Percentiles rank a stretch among this genome's conserved stretches.
Conservation (phyloP, 2,329 filamentous ascomycete genomes). For the Rasamsonia emersonii region DNA sequence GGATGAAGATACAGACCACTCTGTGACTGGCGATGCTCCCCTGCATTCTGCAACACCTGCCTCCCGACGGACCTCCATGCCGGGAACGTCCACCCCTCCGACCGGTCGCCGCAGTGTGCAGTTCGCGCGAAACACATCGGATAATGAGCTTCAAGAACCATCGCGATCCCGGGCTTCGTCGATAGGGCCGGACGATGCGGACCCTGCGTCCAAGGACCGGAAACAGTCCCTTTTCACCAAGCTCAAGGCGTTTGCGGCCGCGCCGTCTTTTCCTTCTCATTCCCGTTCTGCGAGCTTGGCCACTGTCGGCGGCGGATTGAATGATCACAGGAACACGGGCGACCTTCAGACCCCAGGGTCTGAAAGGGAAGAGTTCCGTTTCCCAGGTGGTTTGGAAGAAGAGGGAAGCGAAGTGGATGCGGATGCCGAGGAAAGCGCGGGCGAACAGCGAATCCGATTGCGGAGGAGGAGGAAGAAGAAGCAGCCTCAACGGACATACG, state of each 20-base stretch:
- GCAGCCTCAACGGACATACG: constrained; percentile 52
- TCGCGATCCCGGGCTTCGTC: constrained; percentile 56
- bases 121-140: constrained; percentile 54
- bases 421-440: constrained; percentile 78
- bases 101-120: constrained; percentile 61
- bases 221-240: constrained; percentile 65
- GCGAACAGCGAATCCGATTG: constrained; percentile 54
- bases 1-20: constrained; percentile 1
- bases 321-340: constrained; percentile 29
- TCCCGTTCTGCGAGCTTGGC: constrained; percentile 41
- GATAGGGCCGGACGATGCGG: constrained; percentile 53
- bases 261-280: constrained; percentile 42
- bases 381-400: constrained; percentile 48
- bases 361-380: constrained; percentile 42
- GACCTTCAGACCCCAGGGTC: constrained; percentile 38
- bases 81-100: constrained; percentile 23
- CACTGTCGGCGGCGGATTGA: constrained; percentile 29
- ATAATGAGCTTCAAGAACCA: constrained; percentile 39
- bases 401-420: constrained; percentile 64
- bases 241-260: constrained; percentile 62
- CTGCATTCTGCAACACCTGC: constrained; percentile 16
- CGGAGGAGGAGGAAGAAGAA: constrained; percentile 59
- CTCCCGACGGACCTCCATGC: constrained; percentile 11
- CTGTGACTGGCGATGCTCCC: constrained; percentile 12
- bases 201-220: constrained; percentile 49